phyloP scores from a whole-genome alignment of 257 asterid species.

The Solanum pimpinellifolium region DNA sequence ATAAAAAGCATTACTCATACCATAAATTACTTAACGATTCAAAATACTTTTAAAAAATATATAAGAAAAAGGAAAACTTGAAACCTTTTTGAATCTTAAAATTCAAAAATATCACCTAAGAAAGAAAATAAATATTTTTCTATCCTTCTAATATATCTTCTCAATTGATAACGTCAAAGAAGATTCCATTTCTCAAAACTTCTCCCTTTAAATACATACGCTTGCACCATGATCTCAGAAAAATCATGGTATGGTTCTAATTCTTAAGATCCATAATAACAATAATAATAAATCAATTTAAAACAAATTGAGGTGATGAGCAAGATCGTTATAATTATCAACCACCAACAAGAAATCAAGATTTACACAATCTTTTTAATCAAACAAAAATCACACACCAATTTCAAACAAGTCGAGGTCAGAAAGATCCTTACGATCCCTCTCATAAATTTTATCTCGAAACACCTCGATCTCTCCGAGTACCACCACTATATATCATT shows the following conservation, averaged over 20 bases:
- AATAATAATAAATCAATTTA: not conserved
- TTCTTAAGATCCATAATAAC: not conserved
- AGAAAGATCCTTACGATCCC: not conserved
- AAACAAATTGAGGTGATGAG: not conserved
- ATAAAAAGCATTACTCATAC: too few relatives aligned
- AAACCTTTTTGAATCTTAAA: too few relatives aligned
- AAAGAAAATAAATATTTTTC: too few relatives aligned
- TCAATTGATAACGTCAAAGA: not conserved
- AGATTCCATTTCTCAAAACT: not conserved
- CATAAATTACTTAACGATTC: too few relatives aligned
- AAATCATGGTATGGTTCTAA: not conserved
- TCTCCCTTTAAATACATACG: not conserved
- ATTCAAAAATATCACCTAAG: too few relatives aligned
- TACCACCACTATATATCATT: not conserved
- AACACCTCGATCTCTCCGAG: not conserved
- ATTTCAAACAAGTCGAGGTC: not conserved
- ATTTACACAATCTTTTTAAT: not conserved
- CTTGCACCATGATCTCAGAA: not conserved
- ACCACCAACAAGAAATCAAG: not conserved
- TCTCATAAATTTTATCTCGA: not conserved
- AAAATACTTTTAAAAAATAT: too few relatives aligned
- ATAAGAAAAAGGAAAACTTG: too few relatives aligned
- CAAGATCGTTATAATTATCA: not conserved
- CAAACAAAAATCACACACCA: not conserved
- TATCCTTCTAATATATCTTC: not conserved